Evolutionary conservation across 1,139 yeast species (phyloP).

Genomic region (Kodamaea sp.): DNA sequence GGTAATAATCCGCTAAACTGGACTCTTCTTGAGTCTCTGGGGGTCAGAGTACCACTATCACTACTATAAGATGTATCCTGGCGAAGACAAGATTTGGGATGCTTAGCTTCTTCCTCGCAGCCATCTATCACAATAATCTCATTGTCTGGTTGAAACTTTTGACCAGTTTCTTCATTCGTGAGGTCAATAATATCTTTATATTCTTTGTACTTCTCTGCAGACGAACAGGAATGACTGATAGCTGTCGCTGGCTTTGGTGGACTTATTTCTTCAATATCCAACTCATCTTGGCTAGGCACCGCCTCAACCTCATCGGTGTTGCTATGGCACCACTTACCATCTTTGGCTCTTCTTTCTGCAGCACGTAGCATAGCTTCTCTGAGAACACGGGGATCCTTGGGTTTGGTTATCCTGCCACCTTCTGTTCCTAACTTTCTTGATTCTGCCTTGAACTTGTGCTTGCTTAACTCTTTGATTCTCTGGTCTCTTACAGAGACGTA

Average conservation of each 20-base stretch:
- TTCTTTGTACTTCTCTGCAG: constrained; percentile 8
- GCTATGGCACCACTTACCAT: constrained; percentile 56
- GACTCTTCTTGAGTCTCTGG: constrained; percentile 11
- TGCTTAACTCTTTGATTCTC: constrained; percentile 39
- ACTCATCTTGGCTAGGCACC: constrained; percentile 18
- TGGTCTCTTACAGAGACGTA: constrained; percentile 35
- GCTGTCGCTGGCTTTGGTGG: constrained; percentile 8
- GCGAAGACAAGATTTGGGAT: constrained; percentile 17
- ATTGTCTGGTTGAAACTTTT: constrained; percentile 7
- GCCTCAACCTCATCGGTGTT: constrained; percentile 18
- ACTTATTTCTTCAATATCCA: constrained; percentile 15
- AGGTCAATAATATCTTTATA: constrained; percentile 27
- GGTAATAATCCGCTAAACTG: constrained; percentile 18
- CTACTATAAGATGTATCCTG: constrained; percentile 1
- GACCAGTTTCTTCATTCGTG: constrained; percentile 22
- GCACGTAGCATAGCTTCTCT: constrained; percentile 62
- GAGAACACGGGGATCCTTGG: constrained; percentile 4
- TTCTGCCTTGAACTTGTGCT: constrained; percentile 42
- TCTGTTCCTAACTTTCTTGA: constrained; percentile 33
- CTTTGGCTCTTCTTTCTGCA: constrained; percentile 62
- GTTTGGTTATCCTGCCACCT: constrained; percentile 5
- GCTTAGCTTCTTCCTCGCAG: constrained; percentile 16
- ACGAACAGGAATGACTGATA: background rate
- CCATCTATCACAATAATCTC: constrained; percentile 29
- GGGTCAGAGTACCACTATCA: background rate